Percentiles rank a stretch among this genome's conserved stretches.
Conservation (phyloP, 1,284 basidiomycete genomes). For the Cerrena zonata region DNA sequence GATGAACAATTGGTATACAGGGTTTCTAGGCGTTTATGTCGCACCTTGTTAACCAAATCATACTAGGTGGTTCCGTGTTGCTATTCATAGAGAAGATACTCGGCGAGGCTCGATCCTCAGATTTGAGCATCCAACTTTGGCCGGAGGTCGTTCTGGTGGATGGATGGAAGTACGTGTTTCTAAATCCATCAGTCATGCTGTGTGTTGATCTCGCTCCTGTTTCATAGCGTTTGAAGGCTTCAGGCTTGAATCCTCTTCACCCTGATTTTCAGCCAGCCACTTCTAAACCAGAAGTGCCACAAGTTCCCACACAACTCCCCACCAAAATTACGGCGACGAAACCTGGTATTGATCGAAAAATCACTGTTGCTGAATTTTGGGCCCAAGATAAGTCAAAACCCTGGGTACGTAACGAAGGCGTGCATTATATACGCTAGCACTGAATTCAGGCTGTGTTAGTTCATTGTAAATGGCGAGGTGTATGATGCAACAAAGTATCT, state of each 20-base stretch:
- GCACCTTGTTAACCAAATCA: not conserved
- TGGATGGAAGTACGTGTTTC: constrained; percentile 49
- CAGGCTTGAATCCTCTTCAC: constrained; percentile 40
- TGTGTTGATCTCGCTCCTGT: not conserved
- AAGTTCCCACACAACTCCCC: not conserved
- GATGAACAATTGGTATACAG: constrained; percentile 52
- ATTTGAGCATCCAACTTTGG: constrained; percentile 62
- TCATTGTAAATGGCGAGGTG: constrained; percentile 53
- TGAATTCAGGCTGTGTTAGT: constrained; percentile 34
- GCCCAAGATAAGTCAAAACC: constrained; percentile 42
- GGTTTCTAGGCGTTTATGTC: not conserved
- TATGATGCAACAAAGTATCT: constrained; percentile 53
- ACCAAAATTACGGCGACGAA: constrained; percentile 5
- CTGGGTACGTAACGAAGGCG: constrained; percentile 34
- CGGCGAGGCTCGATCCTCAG: constrained; percentile 49
- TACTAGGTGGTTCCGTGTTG: constrained; percentile 54
- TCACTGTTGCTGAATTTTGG: constrained; percentile 45
- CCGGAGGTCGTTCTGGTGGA: constrained; percentile 45
- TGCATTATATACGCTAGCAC: too few relatives aligned
- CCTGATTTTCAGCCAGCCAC: constrained; percentile 39
- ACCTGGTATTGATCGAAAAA: constrained; percentile 31
- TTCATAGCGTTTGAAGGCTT: constrained; percentile 41
- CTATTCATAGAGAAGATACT: constrained; percentile 36
- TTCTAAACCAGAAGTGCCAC: constrained; percentile 31
- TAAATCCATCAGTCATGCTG: too few relatives aligned